Percentiles rank a stretch among this genome's conserved stretches.
These are phyloP conservation scores for Phlyctochytrium planicorne DNA, from an alignment of 192 early-diverging fungal species.

Conservation along the genomic window DNA sequence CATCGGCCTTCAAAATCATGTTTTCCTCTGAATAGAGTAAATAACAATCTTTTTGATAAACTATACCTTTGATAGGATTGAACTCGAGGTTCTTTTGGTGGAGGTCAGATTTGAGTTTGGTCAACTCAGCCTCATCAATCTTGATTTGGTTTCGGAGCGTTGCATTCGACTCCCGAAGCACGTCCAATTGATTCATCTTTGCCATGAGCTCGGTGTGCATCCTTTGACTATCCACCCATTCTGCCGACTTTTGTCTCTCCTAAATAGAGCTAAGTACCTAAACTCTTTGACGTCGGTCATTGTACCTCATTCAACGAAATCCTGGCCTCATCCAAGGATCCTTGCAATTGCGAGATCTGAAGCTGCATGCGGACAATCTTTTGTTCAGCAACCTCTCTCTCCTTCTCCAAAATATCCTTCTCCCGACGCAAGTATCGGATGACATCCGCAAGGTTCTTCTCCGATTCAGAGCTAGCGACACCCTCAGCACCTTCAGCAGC, in stretches of 20 bases:
- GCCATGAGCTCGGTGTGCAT: conserved; percentile 63
- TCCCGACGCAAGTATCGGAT: conserved; percentile 70
- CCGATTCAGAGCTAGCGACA: background rate
- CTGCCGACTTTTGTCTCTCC: conserved; percentile 44
- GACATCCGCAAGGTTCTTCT: conserved; percentile 37
- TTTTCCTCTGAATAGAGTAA: conserved; percentile 47
- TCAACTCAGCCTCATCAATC: conserved; percentile 31
- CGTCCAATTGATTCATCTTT: conserved; percentile 62
- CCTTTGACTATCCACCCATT: conserved; percentile 49
- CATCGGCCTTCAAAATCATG: conserved; percentile 55
- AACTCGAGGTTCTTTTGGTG: conserved; percentile 46
- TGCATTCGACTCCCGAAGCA: conserved; percentile 78
- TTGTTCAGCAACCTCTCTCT: conserved; percentile 65
- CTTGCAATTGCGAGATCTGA: conserved; percentile 63
- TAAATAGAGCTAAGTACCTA: conserved; percentile 6
- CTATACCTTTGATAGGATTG: conserved; percentile 46
- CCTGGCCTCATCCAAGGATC: conserved; percentile 67
- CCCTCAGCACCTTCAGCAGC: background rate
- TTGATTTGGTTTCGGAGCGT: conserved; percentile 65
- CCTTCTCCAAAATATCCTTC: conserved; percentile 67
- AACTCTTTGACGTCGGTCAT: background rate
- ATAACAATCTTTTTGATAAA: background rate
- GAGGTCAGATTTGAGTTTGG: conserved; percentile 40
- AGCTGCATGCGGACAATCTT: conserved; percentile 65
- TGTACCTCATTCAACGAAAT: conserved; percentile 45